These are phyloP conservation scores for Nemania sp. DNA, from an alignment of 2,329 filamentous ascomycete species.

Conservation along the genomic window DNA sequence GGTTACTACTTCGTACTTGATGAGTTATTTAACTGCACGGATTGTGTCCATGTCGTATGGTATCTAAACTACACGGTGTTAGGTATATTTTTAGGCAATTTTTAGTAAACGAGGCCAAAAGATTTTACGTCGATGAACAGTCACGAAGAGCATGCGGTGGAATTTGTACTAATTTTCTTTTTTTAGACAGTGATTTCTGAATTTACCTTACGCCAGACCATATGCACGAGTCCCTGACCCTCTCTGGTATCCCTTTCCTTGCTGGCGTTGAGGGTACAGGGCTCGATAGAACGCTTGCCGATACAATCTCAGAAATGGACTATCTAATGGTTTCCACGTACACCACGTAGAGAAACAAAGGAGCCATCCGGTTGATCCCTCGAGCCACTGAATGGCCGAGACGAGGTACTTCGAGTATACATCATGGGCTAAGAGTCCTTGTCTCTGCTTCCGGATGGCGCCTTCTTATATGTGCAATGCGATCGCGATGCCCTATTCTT, in stretches of 20 bases:
- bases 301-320: slow-evolving; percentile 1
- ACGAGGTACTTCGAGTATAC: slow-evolving; percentile 1
- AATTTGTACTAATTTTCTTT: slow-evolving; percentile 6
- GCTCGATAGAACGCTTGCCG: not conserved
- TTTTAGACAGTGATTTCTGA: slow-evolving; percentile 10
- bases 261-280: not conserved
- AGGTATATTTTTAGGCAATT: too few species aligned
- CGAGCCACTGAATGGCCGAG: not conserved
- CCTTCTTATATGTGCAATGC: not conserved
- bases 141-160: not conserved
- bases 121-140: not conserved
- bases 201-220: slow-evolving; percentile 17
- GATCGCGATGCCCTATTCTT: not conserved
- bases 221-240: slow-evolving; percentile 4
- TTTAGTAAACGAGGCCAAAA: too few species aligned
- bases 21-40: too few species aligned
- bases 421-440: not conserved
- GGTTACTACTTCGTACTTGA: too few species aligned
- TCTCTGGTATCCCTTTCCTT: slow-evolving; percentile 5
- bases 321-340: not conserved
- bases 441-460: not conserved
- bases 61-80: too few species aligned
- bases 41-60: too few species aligned
- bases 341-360: not conserved
- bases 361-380: not conserved